Conservation (phyloP, 2,329 filamentous ascomycete genomes). For the Alternaria infectoria region DNA sequence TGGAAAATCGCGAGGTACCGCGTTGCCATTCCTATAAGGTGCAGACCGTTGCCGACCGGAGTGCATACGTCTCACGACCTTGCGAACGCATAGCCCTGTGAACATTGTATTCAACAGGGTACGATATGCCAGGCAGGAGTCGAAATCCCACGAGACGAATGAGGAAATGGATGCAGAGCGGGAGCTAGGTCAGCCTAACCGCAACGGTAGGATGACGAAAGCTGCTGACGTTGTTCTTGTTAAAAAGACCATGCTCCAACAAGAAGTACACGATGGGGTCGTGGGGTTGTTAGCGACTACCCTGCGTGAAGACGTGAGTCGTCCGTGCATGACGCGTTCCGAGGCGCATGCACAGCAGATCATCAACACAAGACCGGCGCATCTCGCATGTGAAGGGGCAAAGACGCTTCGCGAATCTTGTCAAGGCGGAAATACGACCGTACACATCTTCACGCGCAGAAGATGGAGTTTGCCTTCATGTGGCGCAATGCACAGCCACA, state of each 20-base stretch:
- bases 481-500: conserved; percentile 12
- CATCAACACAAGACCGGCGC: not conserved
- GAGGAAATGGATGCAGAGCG: not conserved
- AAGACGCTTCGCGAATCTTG: not conserved
- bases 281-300: not conserved
- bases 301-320: not conserved
- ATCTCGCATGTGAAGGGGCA: conserved; percentile 13
- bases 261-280: not conserved
- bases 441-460: not conserved
- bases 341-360: conserved; percentile 8
- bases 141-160: not conserved
- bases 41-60: not conserved
- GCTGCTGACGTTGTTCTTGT: not conserved
- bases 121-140: not conserved
- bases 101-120: not conserved
- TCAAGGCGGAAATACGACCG: not conserved
- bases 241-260: not conserved
- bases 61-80: not conserved
- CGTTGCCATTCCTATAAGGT: too few species aligned
- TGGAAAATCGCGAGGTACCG: too few species aligned
- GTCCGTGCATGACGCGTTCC: conserved; percentile 5
- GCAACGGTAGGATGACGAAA: not conserved
- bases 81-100: not conserved
- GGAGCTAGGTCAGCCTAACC: not conserved
- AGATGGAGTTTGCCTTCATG: not conserved